Conservation (phyloP, 1,139 yeast genomes). For the Yamadazyma trypodendri region DNA sequence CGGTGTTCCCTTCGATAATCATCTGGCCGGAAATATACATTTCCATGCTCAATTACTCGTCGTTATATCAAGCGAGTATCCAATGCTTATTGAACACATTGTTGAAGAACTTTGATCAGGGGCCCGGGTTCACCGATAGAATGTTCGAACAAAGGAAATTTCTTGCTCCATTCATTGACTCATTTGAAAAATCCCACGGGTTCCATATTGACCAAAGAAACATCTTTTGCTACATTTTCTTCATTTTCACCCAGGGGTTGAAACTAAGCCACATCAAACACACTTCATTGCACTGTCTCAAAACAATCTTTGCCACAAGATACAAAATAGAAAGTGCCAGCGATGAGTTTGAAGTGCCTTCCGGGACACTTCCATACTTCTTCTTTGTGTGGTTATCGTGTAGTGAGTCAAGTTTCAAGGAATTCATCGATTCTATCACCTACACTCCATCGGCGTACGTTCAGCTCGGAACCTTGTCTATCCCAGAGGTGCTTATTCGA, state of each 20-base stretch:
- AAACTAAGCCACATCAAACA: constrained; percentile 60
- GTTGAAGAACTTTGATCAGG: constrained; percentile 24
- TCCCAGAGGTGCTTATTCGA: constrained; percentile 51
- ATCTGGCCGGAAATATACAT: constrained; percentile 62
- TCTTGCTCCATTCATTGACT: constrained; percentile 42
- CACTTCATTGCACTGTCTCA: constrained; percentile 54
- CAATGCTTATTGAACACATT: constrained; percentile 35
- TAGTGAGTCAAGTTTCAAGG: constrained; percentile 47
- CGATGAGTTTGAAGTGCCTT: constrained; percentile 10
- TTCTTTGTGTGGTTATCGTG: constrained; percentile 55
- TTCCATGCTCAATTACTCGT: constrained; percentile 33
- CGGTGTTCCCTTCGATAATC: constrained; percentile 54
- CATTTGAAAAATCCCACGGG: constrained; percentile 46
- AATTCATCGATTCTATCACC: constrained; percentile 46
- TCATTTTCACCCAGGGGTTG: constrained; percentile 59
- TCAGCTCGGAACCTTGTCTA: constrained; percentile 30
- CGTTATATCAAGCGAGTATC: constrained; percentile 56
- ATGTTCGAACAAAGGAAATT: constrained; percentile 39
- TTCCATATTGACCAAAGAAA: constrained; percentile 43
- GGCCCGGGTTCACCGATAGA: constrained; percentile 23
- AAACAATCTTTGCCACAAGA: constrained; percentile 47
- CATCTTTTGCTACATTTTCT: constrained; percentile 56
- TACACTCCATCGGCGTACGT: constrained; percentile 26
- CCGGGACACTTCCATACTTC: constrained; percentile 39
- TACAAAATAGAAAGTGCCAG: constrained; percentile 18